Evolutionary conservation across 768 basidiomycete species (phyloP).

Genomic region (Cystofilobasidium bisporidii): DNA sequence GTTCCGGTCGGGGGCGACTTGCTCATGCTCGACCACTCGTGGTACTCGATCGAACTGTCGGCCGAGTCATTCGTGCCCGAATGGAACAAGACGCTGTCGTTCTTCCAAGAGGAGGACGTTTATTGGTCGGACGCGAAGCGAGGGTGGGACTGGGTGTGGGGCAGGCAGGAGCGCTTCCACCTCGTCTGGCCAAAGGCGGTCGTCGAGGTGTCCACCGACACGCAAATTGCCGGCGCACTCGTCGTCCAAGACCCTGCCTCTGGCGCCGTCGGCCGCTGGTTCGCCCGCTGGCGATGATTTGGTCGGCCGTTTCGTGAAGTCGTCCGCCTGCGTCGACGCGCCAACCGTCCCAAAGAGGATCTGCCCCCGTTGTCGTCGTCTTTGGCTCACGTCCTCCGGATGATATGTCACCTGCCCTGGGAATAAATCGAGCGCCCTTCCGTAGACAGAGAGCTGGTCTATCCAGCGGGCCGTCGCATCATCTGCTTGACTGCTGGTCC

Average conservation of each 20-base stretch:
- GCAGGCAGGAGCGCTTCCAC: conserved; percentile 47
- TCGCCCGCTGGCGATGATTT: not conserved
- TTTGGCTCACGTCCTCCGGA: no score
- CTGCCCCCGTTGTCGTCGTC: no score
- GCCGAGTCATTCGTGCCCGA: conserved; percentile 49
- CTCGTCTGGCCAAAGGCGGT: conserved; percentile 36
- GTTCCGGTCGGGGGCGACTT: conserved; percentile 49
- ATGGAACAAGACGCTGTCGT: conserved; percentile 40
- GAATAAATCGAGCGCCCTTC: no score
- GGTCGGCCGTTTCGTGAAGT: no score
- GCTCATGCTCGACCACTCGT: conserved; percentile 47
- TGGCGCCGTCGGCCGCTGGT: not conserved
- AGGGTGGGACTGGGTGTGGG: conserved; percentile 48
- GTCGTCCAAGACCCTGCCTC: not conserved
- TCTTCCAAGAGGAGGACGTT: conserved; percentile 34
- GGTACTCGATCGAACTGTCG: conserved; percentile 51
- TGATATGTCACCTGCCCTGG: no score
- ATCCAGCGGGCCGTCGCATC: no score
- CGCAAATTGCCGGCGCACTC: not conserved
- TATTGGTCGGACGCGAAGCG: conserved; percentile 43
- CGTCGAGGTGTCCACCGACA: no score
- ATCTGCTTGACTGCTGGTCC: no score
- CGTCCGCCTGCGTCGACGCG: no score
- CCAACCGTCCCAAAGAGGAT: no score
- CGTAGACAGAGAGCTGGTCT: no score